These are phyloP conservation scores for Nicotiana obtusifolia DNA, from an alignment of 257 asterid species.

Conservation along the genomic window DNA sequence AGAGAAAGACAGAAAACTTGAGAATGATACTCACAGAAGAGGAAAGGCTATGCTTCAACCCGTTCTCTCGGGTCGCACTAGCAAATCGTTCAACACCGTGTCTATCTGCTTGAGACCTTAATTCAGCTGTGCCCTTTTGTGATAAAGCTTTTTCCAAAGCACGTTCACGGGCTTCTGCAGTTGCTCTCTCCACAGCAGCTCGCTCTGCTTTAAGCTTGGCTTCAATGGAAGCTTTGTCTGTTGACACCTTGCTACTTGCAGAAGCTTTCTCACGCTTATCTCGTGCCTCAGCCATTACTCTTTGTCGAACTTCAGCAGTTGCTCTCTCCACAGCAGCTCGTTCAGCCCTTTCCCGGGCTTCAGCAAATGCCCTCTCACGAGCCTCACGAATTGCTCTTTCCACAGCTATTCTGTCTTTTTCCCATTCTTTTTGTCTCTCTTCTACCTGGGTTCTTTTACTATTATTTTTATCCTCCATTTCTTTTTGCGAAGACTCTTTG, in stretches of 20 bases:
- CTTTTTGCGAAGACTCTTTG: slow-evolving; percentile 29
- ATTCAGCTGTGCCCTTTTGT: slow-evolving; percentile 45
- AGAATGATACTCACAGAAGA: slow-evolving; percentile 60
- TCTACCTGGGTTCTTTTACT: slow-evolving; percentile 53
- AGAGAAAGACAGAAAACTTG: slow-evolving; percentile 11
- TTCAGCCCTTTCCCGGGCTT: slow-evolving; percentile 89
- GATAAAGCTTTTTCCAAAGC: slow-evolving; percentile 86
- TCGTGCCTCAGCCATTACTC: slow-evolving; percentile 61
- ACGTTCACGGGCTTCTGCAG: slow-evolving; percentile 94
- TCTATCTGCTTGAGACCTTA: slow-evolving; percentile 41
- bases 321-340: slow-evolving; percentile 88
- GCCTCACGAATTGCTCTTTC: slow-evolving; percentile 95
- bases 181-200: slow-evolving; percentile 97
- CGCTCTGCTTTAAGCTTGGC: slow-evolving; percentile 87
- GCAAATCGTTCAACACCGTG: slow-evolving; percentile 28
- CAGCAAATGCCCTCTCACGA: slow-evolving; percentile 96
- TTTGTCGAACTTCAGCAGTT: slow-evolving; percentile 68
- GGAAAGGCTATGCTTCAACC: slow-evolving; percentile 77
- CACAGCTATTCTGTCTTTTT: slow-evolving; percentile 69
- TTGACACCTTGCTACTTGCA: slow-evolving; percentile 30
- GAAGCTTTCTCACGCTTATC: slow-evolving; percentile 57
- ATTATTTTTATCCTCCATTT: slow-evolving; percentile 29
- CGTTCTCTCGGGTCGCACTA: slow-evolving; percentile 43
- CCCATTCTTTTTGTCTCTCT: slow-evolving; percentile 65
- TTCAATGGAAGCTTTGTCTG: slow-evolving; percentile 48